Evolutionary conservation across 306 rosid species (phyloP), one percentile per base, ranked within the genome.

Genomic region (Inga leiocalycina): DNA sequence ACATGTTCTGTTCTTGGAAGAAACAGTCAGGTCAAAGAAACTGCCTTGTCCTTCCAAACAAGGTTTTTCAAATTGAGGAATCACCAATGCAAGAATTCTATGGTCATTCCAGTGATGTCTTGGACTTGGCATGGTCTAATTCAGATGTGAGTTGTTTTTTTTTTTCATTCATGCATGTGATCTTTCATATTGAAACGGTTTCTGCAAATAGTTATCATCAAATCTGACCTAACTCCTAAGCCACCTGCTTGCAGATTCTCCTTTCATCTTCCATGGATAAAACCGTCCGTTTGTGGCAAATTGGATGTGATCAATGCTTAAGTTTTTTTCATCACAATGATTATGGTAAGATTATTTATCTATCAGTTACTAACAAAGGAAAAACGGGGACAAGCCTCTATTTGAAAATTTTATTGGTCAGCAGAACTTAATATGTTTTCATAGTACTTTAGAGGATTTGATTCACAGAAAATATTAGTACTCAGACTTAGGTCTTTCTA

Each of bases 91-190:
- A 89, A 41, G 97, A 91, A 77, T 87, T 91, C 71, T 79, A 81
- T 80, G 99, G 98, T 49, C 98, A 96, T 82, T 86, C 92, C 3
- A 59, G 91, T 77, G 98, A 87, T 86, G 91, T 96, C 49, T 88
- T 94, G 89, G 98, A 96, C 86, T 86, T 96, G 80, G 96, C 99
- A 79, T 96, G 98, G 99, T 94, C 97, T 56, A 85, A 72, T 89
- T 93, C 98, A 41, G 91, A 91, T 64, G 99, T 94, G 87, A 96
- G 99, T 87, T 48, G 66, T 17, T 4, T 71, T 0, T 4, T 9
- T 27, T 34, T n/a, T 39, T 15, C 20, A 15, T 19, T 69, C 73
- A 57, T 76, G 56, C 73, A 57, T 76, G 56, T 41, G 11, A 48
- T 57, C 13, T 43, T n/a, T 41, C 72, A 49, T 79, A 34, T 76